Percentiles rank a stretch among this genome's conserved stretches.
Conservation (phyloP, 805 yeast genomes). For the Candida adriatica region DNA sequence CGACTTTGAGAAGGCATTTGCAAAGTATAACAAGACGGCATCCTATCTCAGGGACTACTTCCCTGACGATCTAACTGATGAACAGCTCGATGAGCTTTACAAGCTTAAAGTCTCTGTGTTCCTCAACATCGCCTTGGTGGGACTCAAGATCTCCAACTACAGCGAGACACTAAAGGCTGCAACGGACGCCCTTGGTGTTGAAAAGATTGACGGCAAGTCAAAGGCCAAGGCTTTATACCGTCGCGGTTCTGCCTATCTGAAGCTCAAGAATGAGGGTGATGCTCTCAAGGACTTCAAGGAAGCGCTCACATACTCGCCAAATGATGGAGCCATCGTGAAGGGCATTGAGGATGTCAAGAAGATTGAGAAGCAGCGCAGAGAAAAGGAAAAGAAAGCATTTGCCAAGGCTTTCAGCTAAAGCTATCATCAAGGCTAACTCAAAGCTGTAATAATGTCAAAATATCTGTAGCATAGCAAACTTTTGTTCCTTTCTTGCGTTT, state of each 20-base stretch:
- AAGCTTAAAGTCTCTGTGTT: conserved; percentile 55
- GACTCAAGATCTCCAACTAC: conserved; percentile 54
- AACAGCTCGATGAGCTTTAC: conserved; percentile 42
- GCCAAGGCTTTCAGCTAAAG: conserved; percentile 51
- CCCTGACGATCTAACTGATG: conserved; percentile 60
- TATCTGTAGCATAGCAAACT: no score
- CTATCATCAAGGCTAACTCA: no score
- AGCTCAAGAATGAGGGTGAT: conserved; percentile 58
- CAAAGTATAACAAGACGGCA: conserved; percentile 69
- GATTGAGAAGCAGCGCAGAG: conserved; percentile 43
- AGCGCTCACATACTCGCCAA: conserved; percentile 60
- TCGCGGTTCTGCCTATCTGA: conserved; percentile 68
- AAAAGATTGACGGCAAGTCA: conserved; percentile 48
- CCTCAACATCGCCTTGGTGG: conserved; percentile 70
- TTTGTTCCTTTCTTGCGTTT: no score
- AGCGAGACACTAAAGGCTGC: conserved; percentile 53
- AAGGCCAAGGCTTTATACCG: conserved; percentile 84
- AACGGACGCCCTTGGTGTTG: conserved; percentile 58
- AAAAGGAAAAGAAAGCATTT: conserved; percentile 69
- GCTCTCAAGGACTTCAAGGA: conserved; percentile 60
- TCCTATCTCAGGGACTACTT: conserved; percentile 63
- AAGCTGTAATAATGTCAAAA: no score
- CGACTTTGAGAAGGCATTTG: conserved; percentile 44
- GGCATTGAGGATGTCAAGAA: conserved; percentile 56
- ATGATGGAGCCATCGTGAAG: conserved; percentile 63